These are phyloP conservation scores for Excoecaria agallocha DNA, from an alignment of 345 rosid species.

Conservation along the genomic window DNA sequence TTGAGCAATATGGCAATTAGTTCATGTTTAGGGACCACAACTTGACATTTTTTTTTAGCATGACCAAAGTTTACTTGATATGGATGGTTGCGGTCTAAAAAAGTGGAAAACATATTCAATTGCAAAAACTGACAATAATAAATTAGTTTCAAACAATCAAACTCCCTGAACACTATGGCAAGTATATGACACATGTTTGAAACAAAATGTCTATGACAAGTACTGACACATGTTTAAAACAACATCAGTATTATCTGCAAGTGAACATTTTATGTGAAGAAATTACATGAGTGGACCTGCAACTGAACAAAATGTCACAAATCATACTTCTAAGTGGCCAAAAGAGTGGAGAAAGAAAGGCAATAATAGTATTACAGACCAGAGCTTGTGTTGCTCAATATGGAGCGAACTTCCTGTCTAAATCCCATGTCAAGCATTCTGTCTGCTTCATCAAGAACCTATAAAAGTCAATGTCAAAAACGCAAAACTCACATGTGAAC, in stretches of 20 bases:
- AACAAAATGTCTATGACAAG: too few species aligned
- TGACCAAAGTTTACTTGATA: too few species aligned
- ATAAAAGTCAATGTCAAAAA: conserved; percentile 14
- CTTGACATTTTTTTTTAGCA: not conserved
- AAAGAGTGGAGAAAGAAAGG: not conserved
- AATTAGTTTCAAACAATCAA: not conserved
- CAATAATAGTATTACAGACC: conserved; percentile 41
- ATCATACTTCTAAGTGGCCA: not conserved
- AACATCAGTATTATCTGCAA: not conserved
- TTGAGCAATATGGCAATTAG: not conserved
- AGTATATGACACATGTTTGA: not conserved
- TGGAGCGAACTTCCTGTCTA: conserved; percentile 81
- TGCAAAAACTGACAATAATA: not conserved
- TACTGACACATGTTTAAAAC: too few species aligned
- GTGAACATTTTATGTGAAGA: not conserved
- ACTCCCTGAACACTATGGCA: not conserved
- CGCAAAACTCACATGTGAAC: not conserved
- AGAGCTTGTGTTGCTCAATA: conserved; percentile 71
- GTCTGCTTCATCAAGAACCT: conserved; percentile 99
- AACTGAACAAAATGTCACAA: not conserved
- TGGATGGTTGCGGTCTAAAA: not conserved
- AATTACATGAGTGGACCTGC: not conserved
- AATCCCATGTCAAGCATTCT: conserved; percentile 99
- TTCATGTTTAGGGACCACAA: not conserved
- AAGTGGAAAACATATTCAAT: not conserved